A percentile compares a stretch with the other conserved stretches of the same genome.
phyloP scores from a whole-genome alignment of 768 basidiomycete species.

The Fistulinella prunicolor region DNA sequence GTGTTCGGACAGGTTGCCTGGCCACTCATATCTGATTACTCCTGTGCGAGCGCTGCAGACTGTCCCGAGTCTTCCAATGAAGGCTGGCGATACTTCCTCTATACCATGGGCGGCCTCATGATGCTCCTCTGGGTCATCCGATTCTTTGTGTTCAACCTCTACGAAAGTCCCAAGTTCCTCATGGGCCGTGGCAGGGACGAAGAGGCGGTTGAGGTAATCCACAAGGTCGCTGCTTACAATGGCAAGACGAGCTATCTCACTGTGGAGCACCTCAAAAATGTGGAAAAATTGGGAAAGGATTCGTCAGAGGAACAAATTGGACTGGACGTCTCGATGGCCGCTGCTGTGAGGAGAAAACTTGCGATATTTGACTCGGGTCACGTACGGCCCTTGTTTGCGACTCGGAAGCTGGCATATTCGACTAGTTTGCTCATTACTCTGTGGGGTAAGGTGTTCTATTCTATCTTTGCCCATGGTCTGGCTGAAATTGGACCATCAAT shows the following conservation, averaged over 20 bases:
- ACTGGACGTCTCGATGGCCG: slow-evolving; percentile 36
- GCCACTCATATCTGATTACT: slow-evolving; percentile 69
- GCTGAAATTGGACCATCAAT: slow-evolving; percentile 2
- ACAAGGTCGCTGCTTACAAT: slow-evolving; percentile 61
- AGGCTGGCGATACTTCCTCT: slow-evolving; percentile 80
- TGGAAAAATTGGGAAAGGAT: slow-evolving; percentile 11
- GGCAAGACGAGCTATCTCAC: slow-evolving; percentile 47
- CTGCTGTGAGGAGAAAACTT: slow-evolving; percentile 40
- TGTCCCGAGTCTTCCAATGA: slow-evolving; percentile 56
- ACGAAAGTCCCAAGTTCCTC: slow-evolving; percentile 70
- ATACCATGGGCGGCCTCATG: slow-evolving; percentile 68
- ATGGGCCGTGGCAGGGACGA: slow-evolving; percentile 65
- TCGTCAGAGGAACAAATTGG: slow-evolving; percentile 11
- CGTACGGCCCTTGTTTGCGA: slow-evolving; percentile 48
- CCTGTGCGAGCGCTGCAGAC: slow-evolving; percentile 48
- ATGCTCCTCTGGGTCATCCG: slow-evolving; percentile 58
- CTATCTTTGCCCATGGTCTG: neutral
- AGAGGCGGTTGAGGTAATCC: slow-evolving; percentile 59
- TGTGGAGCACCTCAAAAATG: slow-evolving; percentile 44
- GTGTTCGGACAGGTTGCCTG: slow-evolving; percentile 53
- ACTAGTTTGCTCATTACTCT: slow-evolving; percentile 49
- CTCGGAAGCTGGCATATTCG: slow-evolving; percentile 48
- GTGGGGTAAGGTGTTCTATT: slow-evolving; percentile 39
- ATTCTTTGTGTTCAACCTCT: slow-evolving; percentile 63
- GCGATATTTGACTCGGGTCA: slow-evolving; percentile 40